phyloP scores from a whole-genome alignment of 768 basidiomycete genomes.

The Russula sp. region DNA sequence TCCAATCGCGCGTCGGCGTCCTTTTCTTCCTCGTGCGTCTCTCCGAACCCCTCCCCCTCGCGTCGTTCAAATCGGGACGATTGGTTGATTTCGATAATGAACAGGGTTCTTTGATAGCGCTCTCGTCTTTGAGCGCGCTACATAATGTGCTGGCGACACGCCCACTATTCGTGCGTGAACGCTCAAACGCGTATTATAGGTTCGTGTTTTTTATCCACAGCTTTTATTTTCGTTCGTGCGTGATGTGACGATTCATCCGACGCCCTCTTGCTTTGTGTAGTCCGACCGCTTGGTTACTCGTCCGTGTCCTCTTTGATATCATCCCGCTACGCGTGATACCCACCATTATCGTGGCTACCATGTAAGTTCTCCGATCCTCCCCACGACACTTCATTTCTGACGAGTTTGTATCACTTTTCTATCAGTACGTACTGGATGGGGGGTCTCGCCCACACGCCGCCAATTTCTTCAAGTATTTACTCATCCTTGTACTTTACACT shows the following conservation, averaged over 20 bases:
- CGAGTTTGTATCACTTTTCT: neutral
- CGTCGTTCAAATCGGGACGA: neutral
- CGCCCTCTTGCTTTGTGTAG: constrained; percentile 38
- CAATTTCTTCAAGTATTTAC: constrained; percentile 91
- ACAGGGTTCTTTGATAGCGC: constrained; percentile 86
- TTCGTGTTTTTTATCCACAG: constrained; percentile 34
- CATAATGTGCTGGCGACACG: constrained; percentile 84
- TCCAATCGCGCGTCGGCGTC: constrained; percentile 91
- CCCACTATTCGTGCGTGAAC: constrained; percentile 85
- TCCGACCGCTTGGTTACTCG: constrained; percentile 88
- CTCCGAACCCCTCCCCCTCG: neutral
- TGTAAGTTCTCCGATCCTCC: constrained; percentile 49
- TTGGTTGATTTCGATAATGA: neutral
- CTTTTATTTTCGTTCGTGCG: neutral
- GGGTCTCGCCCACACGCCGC: constrained; percentile 75
- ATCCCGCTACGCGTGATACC: constrained; percentile 86
- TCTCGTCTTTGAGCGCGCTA: constrained; percentile 85
- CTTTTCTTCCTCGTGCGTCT: constrained; percentile 81
- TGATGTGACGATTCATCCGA: constrained; percentile 3
- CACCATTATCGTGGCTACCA: constrained; percentile 79
- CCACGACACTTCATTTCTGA: neutral
- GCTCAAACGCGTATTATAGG: constrained; percentile 86
- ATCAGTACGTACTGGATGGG: constrained; percentile 92
- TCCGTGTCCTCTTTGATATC: constrained; percentile 84
- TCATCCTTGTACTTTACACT: constrained; percentile 83